Base-by-base conservation (phyloP, 208 protist genomes). In the Porcisia hertigi region DNA sequence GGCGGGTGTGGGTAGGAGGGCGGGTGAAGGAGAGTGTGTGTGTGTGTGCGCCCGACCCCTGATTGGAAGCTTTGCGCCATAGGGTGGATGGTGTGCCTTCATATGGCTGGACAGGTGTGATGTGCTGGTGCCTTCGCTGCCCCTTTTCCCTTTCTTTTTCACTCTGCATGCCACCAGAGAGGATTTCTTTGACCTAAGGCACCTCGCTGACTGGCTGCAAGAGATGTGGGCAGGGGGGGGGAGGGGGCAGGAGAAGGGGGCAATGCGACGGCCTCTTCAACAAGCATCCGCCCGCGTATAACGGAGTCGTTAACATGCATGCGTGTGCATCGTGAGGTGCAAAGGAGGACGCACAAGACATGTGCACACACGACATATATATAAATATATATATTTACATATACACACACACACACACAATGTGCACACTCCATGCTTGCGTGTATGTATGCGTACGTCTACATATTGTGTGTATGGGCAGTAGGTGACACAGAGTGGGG, bases 261-360 rank as follows among this genome's bases (percentile, higher is more conserved):
- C 65, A 41, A 45, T 36, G 14, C 16, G 18, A 12, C n/a, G 20
- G 16, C 36, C 3, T 65, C 14, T 25, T 43, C 30, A 30, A 30
- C 30, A 5, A n/a, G 25, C 60, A 43, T 39, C 11, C 18, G 36
- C 16, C 7, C 60, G n/a, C 18, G 23, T 8, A 59, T 59, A 59
- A 59, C 54, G 20, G 23, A 59, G 11, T 18, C 36, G 71, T 66
- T 3, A 49, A 57, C 30, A 8, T 74, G 70, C 63, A 52, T 74
- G 70, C 52, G 55, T 47, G 55, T 49, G 57, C 20, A 23, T 34
- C 30, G 30, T 30, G 30, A 30, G 30, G 30, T 30, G 30, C 30
- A 30, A 30, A 30, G 30, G 30, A 30, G 30, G 30, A 30, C 30
- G 30, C 30, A 0, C 30, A 30, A 30, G 30, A 30, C 30, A 30